phyloP scores from a whole-genome alignment of 75 land plant genomes.

The Picea glauca region DNA sequence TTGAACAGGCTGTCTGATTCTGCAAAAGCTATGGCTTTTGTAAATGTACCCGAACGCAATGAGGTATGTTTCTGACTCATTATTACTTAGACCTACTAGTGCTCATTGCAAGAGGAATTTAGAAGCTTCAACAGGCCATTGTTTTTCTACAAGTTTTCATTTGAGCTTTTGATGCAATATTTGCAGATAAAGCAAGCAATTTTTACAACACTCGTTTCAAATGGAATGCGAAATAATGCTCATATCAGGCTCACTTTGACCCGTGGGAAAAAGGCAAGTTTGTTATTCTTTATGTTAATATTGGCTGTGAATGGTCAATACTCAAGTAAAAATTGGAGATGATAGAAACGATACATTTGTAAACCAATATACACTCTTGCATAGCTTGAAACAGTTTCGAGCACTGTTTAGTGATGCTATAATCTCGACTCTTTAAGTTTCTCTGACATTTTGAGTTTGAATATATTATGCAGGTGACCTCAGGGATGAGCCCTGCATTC shows the following conservation, averaged over 20 bases:
- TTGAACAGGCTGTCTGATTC: slow-evolving; percentile 84
- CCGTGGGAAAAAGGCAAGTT: slow-evolving; percentile 85
- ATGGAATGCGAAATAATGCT: slow-evolving; percentile 90
- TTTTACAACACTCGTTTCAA: slow-evolving; percentile 77
- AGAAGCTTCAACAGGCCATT: neutral
- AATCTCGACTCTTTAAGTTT: neutral
- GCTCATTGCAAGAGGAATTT: neutral
- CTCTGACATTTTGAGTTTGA: neutral
- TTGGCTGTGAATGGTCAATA: neutral
- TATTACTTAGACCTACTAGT: neutral
- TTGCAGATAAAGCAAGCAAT: slow-evolving; percentile 78
- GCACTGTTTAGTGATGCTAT: neutral
- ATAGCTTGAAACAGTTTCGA: neutral
- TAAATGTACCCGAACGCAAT: slow-evolving; percentile 76
- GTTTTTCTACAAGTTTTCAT: neutral
- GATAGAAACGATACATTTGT: neutral
- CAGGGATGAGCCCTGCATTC: slow-evolving; percentile 98
- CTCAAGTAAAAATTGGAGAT: neutral
- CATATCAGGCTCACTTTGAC: slow-evolving; percentile 89
- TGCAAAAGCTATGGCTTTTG: slow-evolving; percentile 92
- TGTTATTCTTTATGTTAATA: neutral
- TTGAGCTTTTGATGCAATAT: neutral
- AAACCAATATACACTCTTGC: no score
- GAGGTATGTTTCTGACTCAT: slow-evolving; percentile 41
- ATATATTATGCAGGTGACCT: slow-evolving; percentile 68